A percentile compares a stretch with the other conserved stretches of the same genome.
phyloP scores from a whole-genome alignment of 345 rosid genomes.

The Sisymbrium altissimum region DNA sequence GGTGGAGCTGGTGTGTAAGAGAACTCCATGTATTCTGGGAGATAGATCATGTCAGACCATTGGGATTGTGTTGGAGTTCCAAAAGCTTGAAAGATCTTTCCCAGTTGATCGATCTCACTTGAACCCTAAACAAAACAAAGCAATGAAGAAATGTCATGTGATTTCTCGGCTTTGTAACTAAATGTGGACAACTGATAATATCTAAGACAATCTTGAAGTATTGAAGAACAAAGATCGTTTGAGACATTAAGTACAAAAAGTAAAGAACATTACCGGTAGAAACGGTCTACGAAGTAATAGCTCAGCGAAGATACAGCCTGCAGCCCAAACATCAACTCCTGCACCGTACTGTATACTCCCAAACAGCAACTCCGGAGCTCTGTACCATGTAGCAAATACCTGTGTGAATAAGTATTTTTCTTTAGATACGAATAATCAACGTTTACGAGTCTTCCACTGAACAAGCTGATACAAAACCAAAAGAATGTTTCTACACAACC shows the following conservation, averaged over 20 bases:
- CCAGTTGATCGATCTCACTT: constrained; percentile 58
- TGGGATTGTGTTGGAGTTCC: constrained; percentile 54
- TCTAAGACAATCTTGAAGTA: constrained; percentile 1
- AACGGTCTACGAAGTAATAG: constrained; percentile 53
- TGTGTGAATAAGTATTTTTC: constrained; percentile 9
- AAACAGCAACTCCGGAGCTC: constrained; percentile 58
- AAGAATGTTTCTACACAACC: constrained; percentile 8
- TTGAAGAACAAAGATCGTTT: neutral
- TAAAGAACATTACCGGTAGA: constrained; percentile 37
- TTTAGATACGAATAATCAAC: neutral
- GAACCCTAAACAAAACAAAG: constrained; percentile 36
- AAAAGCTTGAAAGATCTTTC: constrained; percentile 54
- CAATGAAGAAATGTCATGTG: neutral
- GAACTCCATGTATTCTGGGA: constrained; percentile 57
- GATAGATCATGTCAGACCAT: constrained; percentile 58
- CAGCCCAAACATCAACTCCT: constrained; percentile 69
- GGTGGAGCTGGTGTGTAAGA: constrained; percentile 43
- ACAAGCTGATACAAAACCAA: constrained; percentile 5
- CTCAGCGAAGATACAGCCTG: constrained; percentile 62
- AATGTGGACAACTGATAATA: neutral
- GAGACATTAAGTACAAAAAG: neutral
- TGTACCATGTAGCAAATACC: constrained; percentile 68
- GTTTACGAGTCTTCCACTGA: neutral
- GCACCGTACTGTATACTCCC: constrained; percentile 57
- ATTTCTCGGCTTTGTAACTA: neutral